phyloP scores from a whole-genome alignment of 768 basidiomycete species.

The Termitomyces eurrhizus region DNA sequence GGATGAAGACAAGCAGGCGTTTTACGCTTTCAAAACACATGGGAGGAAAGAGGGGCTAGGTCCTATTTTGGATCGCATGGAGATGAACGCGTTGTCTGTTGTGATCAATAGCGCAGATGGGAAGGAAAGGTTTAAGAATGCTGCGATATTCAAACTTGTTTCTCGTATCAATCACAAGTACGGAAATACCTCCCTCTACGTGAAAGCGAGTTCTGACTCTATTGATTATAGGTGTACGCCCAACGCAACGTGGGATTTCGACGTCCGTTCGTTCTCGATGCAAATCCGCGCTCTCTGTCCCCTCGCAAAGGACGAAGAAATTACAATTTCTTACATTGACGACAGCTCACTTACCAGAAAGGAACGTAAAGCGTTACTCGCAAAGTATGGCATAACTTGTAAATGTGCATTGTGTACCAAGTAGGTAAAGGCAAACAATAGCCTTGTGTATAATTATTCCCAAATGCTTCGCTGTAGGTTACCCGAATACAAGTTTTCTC shows the following conservation, averaged over 20 bases:
- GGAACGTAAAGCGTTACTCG: not conserved
- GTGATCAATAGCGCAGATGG: not conserved
- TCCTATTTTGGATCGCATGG: conserved; percentile 22
- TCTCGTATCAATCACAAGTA: conserved; percentile 4
- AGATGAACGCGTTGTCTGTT: conserved; percentile 24
- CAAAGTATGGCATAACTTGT: not conserved
- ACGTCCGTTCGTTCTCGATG: not conserved
- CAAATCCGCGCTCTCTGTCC: not conserved
- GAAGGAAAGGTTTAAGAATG: not conserved
- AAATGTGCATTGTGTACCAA: not conserved
- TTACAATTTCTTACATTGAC: not conserved
- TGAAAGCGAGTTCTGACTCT: not conserved
- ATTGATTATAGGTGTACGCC: not conserved
- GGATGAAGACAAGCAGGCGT: conserved; percentile 17
- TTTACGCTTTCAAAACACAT: conserved; percentile 22
- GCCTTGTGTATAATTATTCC: too few species aligned
- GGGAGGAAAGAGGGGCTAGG: conserved; percentile 28
- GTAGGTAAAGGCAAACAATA: too few species aligned
- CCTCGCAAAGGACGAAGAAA: not conserved
- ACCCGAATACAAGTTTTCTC: too few species aligned
- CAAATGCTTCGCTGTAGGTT: too few species aligned
- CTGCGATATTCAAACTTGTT: not conserved
- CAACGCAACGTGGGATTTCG: not conserved
- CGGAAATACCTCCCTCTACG: not conserved
- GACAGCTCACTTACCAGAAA: not conserved